Percentiles rank a stretch among this genome's conserved stretches.
Conservation (phyloP, 2,329 filamentous ascomycete species). For the Ophiostoma angusticollis region DNA sequence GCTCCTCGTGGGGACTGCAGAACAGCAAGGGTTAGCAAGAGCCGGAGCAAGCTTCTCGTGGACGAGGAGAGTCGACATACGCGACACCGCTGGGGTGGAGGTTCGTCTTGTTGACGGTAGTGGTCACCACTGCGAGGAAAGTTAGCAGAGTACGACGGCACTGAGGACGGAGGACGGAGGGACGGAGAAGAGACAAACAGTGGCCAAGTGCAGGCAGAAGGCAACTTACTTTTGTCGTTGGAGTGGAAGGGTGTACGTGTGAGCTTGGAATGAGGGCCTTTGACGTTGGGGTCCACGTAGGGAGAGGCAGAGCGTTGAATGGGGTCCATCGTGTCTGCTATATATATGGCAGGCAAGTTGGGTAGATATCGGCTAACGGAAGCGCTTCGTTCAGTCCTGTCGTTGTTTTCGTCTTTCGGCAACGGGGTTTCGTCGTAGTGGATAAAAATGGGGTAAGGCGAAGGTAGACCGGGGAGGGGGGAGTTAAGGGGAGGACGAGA, state of each 20-base stretch:
- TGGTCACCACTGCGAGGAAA: constrained; percentile 34
- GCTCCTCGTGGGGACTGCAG: constrained; percentile 53
- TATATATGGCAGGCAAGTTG: constrained; percentile 12
- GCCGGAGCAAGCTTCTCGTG: constrained; percentile 4
- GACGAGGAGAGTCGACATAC: constrained; percentile 42
- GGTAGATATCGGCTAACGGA: constrained; percentile 7
- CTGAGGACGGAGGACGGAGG: constrained; percentile 3
- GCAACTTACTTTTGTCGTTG: constrained; percentile 21
- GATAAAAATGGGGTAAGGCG: constrained; percentile 1
- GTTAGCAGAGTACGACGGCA: constrained; percentile 10
- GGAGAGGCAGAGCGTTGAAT: constrained; percentile 31
- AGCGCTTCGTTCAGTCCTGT: background rate
- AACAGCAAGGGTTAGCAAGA: constrained; percentile 17
- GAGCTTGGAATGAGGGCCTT: constrained; percentile 31
- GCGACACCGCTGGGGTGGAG: constrained; percentile 83
- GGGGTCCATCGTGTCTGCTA: constrained; percentile 27
- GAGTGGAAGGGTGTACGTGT: constrained; percentile 17
- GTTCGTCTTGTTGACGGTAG: constrained; percentile 75
- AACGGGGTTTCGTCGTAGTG: constrained; percentile 3
- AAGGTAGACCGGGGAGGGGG: background rate
- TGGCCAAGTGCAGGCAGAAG: constrained; percentile 1
- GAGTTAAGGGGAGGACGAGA: background rate
- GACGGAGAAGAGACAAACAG: constrained; percentile 12
- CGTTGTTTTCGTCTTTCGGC: constrained; percentile 9
- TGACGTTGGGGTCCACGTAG: constrained; percentile 30